Evolutionary conservation across 2,329 filamentous ascomycete species (phyloP), one percentile per base, ranked within the genome.

Genomic region (Pseudovirgaria hyperparasitica): DNA sequence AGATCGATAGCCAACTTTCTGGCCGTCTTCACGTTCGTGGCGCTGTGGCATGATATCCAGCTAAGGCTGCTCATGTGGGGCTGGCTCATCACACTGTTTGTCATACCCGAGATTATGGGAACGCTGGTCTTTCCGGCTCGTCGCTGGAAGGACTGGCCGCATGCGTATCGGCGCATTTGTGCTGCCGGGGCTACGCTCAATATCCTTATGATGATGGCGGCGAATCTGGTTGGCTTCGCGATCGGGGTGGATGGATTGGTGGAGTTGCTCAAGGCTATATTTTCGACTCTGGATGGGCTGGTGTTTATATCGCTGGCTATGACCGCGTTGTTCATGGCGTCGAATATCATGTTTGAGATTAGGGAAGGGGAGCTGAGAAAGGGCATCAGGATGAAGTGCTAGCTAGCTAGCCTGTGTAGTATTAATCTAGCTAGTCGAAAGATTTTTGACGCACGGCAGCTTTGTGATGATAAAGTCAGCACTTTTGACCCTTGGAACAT

Each of bases 11-110:
- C 72, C 27, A 94, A 87, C 30, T 90, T 84, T 50, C 62, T 92
- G 2, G 58, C 77, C 4, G 82, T 93, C 17, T 98, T 98, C 50
- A 94, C 85, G 0, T 98, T 98, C 45, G 90, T 98, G 14, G 92
- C 90, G 0, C 63, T 98, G 16, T 98, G 90, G 90, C 90, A 98
- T 56, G 90, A 98, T 44, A 92, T 98, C 45, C 78, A 92, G 56
- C 69, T 96, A 16, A 72, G 79, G 7, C 64, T 98, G 20, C 67
- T 98, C 17, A 78, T 92, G 52, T 98, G 90, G 90, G 87, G 90
- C 16, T 98, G 90, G 90, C 67, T 98, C 20, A 74, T 98, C 36
- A 86, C 92, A 0, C 59, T 96, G 14, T 98, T 98, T 56, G 82
- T 98, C 52, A 52, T 94, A 5, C 90, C 90, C 0, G 90, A 98